Evolutionary conservation across 495 filamentous ascomycete genomes (phyloP).

Genomic region (Aspergillus leporis): DNA sequence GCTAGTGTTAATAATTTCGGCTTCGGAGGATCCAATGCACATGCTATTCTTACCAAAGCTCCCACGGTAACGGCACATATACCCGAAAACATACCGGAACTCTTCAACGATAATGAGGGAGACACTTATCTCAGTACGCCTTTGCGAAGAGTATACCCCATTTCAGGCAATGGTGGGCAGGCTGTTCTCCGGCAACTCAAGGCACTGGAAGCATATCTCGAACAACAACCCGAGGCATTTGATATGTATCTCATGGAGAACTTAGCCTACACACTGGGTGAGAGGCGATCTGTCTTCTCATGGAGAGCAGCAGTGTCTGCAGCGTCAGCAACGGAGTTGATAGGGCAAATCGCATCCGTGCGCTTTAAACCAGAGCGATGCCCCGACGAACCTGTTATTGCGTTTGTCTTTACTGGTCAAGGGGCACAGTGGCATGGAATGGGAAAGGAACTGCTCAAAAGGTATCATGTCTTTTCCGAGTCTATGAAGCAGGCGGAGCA

Average conservation of each 20-base stretch:
- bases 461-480: constrained; percentile 32
- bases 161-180: constrained; percentile 24
- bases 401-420: constrained; percentile 38
- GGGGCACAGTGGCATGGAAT: constrained; percentile 59
- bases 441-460: constrained; percentile 53
- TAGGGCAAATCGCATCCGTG: constrained; percentile 9
- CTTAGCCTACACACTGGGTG: constrained; percentile 40
- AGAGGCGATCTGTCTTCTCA: constrained; percentile 29
- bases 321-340: constrained; percentile 13
- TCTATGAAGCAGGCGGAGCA: constrained; percentile 21
- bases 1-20: constrained; percentile 38
- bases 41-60: constrained; percentile 29
- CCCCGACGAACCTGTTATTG: constrained; percentile 21
- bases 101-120: not conserved
- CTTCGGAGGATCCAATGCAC: constrained; percentile 36
- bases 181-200: constrained; percentile 20
- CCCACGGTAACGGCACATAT: constrained; percentile 15
- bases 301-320: constrained; percentile 28
- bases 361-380: constrained; percentile 20
- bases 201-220: constrained; percentile 22
- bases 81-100: constrained; percentile 11
- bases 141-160: constrained; percentile 22
- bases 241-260: constrained; percentile 29
- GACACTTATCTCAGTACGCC: not conserved
- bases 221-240: constrained; percentile 23